Percentiles rank a stretch among this genome's conserved stretches.
These are phyloP conservation scores for Daldinia sp. DNA, from an alignment of 2,329 filamentous ascomycete species.

Conservation along the genomic window DNA sequence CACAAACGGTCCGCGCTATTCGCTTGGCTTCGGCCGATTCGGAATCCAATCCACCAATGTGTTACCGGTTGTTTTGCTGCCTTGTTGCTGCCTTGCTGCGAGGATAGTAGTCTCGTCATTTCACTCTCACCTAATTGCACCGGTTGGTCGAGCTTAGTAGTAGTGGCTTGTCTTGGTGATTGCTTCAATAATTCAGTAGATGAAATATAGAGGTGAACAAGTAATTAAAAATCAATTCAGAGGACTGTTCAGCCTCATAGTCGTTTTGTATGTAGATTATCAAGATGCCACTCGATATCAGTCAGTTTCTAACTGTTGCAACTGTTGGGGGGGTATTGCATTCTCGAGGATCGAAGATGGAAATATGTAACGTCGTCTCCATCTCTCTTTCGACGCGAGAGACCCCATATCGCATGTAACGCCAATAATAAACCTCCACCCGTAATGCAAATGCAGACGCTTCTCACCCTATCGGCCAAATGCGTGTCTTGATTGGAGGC, in stretches of 20 bases:
- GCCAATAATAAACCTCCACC: constrained; percentile 24
- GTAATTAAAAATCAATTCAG: constrained; percentile 8
- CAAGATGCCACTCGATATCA: constrained; percentile 15
- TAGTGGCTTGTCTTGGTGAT: constrained; percentile 17
- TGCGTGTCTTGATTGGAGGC: constrained; percentile 20
- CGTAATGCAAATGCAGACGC: constrained; percentile 27
- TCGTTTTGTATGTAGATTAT: constrained; percentile 17
- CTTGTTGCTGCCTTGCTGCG: constrained; percentile 14
- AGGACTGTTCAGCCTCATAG: constrained; percentile 23
- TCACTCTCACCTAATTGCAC: constrained; percentile 4
- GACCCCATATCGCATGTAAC: constrained; percentile 28
- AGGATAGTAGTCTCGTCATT: constrained; percentile 7
- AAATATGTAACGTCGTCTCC: constrained; percentile 30
- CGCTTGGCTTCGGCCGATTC: constrained; percentile 19
- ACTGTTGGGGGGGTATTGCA: constrained; percentile 18
- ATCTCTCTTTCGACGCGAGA: too few species aligned
- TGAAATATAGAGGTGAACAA: background rate
- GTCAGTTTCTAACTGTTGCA: constrained; percentile 16
- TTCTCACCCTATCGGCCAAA: constrained; percentile 24
- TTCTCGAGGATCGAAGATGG: constrained; percentile 12
- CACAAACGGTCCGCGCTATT: constrained; percentile 17
- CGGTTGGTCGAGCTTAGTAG: constrained; percentile 5
- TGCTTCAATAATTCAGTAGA: constrained; percentile 1
- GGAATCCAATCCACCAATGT: constrained; percentile 3
- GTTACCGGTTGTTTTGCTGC: too few species aligned